These are phyloP conservation scores for Teratosphaeria viscida DNA, from an alignment of 2,329 filamentous ascomycete genomes.

Conservation along the genomic window DNA sequence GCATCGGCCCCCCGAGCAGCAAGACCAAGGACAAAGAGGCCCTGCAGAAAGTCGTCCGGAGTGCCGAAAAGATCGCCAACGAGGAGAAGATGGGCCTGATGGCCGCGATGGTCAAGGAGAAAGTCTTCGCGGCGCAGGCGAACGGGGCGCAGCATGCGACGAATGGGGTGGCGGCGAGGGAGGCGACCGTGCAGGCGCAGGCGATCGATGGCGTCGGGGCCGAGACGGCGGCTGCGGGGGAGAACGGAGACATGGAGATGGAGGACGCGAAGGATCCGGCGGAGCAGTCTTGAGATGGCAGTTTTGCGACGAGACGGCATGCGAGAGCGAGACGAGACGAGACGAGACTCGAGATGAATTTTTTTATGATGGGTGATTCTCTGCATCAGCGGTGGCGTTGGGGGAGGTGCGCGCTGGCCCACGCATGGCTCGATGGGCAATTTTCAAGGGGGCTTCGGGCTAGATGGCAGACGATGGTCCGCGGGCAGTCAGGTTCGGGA, in stretches of 20 bases:
- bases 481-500: too few relatives aligned
- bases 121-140: slow-evolving; percentile 43
- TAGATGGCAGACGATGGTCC: too few relatives aligned
- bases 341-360: neutral
- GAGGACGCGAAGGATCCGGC: slow-evolving; percentile 12
- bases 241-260: slow-evolving; percentile 8
- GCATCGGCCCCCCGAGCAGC: slow-evolving; percentile 6
- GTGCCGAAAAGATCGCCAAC: slow-evolving; percentile 50
- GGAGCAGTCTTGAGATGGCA: neutral
- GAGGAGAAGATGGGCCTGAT: slow-evolving; percentile 55
- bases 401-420: neutral
- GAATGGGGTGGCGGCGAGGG: neutral
- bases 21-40: slow-evolving; percentile 35
- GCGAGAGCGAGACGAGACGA: neutral
- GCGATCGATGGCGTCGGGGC: neutral
- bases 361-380: neutral
- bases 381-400: neutral
- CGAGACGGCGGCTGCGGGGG: neutral
- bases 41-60: slow-evolving; percentile 50
- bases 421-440: too few relatives aligned
- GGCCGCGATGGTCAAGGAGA: slow-evolving; percentile 53
- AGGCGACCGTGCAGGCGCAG: neutral
- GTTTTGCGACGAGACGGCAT: neutral
- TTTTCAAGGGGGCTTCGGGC: too few relatives aligned
- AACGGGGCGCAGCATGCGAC: neutral